A percentile compares a stretch with the other conserved stretches of the same genome.
phyloP scores from a whole-genome alignment of 345 rosid genomes.

The Hibiscus mutabilis region DNA sequence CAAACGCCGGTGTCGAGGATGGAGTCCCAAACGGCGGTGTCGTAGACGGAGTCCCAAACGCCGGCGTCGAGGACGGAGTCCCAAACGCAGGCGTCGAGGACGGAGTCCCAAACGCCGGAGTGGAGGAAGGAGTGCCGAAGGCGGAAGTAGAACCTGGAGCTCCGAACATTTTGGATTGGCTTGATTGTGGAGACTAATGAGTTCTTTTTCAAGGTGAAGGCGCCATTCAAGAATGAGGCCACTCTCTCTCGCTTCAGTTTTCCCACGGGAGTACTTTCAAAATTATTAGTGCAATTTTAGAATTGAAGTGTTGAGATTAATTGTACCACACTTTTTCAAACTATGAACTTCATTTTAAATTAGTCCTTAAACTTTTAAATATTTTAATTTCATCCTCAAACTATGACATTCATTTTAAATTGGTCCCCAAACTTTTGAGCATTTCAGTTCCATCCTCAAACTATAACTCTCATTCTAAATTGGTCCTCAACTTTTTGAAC shows the following conservation, averaged over 20 bases:
- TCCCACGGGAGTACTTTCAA: background rate
- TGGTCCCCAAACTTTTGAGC: too few species aligned
- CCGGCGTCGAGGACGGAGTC: slow-evolving; percentile 31
- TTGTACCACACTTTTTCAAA: too few species aligned
- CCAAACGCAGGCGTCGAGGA: slow-evolving; percentile 37
- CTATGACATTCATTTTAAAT: too few species aligned
- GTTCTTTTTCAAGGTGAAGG: background rate
- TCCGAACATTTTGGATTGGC: slow-evolving; percentile 26
- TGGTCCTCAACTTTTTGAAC: too few species aligned
- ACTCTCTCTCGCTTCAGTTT: background rate
- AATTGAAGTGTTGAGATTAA: too few species aligned
- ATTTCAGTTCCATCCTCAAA: too few species aligned
- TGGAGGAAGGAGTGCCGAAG: slow-evolving; percentile 22
- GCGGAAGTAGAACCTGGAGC: slow-evolving; percentile 26
- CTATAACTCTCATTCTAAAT: too few species aligned
- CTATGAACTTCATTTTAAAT: too few species aligned
- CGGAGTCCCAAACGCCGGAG: slow-evolving; percentile 32
- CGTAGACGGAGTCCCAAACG: slow-evolving; percentile 44
- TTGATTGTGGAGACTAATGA: background rate
- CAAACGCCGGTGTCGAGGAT: slow-evolving; percentile 39
- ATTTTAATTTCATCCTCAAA: too few species aligned
- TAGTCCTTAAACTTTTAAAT: too few species aligned
- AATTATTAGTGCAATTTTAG: too few species aligned
- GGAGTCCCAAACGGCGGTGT: slow-evolving; percentile 56
- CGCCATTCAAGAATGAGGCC: background rate